Conservation (phyloP, 176 grass and related monocot genomes). For the Elaeis guineensis region DNA sequence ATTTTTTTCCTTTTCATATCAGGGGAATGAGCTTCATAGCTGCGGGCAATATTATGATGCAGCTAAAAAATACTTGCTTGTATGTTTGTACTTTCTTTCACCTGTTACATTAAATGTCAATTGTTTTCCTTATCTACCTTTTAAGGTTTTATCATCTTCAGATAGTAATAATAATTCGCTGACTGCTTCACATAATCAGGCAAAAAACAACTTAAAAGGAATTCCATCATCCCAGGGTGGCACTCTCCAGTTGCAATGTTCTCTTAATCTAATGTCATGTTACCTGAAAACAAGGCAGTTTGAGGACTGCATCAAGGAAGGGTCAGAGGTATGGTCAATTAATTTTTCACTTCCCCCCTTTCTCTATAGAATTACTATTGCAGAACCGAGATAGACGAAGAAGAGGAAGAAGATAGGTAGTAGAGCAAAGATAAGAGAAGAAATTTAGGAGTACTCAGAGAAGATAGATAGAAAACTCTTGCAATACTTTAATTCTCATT, state of each 20-base stretch:
- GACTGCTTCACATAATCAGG: slow-evolving; percentile 38
- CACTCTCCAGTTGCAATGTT: slow-evolving; percentile 68
- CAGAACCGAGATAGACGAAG: too few species aligned
- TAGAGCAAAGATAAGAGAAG: too few species aligned
- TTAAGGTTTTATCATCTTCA: too few species aligned
- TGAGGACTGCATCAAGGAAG: slow-evolving; percentile 79
- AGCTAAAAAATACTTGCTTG: slow-evolving; percentile 79
- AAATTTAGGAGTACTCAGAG: too few species aligned
- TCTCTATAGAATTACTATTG: too few species aligned
- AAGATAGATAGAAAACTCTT: too few species aligned
- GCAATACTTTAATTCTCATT: too few species aligned
- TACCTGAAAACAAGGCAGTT: slow-evolving; percentile 72
- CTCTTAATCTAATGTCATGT: slow-evolving; percentile 97
- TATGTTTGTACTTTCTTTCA: slow-evolving; percentile 28
- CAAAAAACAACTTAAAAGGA: slow-evolving; percentile 74
- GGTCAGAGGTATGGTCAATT: slow-evolving; percentile 68
- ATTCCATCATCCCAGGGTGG: slow-evolving; percentile 37
- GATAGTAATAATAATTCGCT: slow-evolving; percentile 3
- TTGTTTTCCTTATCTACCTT: too few species aligned
- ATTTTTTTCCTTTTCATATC: slow-evolving; percentile 9
- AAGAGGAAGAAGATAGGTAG: too few species aligned
- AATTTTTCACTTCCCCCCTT: too few species aligned
- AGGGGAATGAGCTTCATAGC: slow-evolving; percentile 91
- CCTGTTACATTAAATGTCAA: too few species aligned
- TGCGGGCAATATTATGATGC: slow-evolving; percentile 61